Conservation (phyloP, 805 yeast genomes). For the Wickerhamiella sorbophila region DNA sequence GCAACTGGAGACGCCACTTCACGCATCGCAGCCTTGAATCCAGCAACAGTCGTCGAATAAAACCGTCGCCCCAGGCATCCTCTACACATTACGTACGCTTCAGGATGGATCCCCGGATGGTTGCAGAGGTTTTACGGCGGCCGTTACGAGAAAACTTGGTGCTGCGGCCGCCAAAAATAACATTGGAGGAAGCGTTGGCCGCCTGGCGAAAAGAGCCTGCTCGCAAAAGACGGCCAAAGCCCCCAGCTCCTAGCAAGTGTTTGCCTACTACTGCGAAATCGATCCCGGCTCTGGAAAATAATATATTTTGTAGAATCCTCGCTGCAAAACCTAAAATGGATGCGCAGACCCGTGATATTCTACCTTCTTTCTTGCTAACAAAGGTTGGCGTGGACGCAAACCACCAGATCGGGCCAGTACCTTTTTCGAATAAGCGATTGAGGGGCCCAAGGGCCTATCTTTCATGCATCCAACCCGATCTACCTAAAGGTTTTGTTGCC, state of each 20-base stretch:
- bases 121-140: slow-evolving; percentile 8
- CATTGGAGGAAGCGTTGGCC: slow-evolving; percentile 6
- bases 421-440: background rate
- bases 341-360: slow-evolving; percentile 23
- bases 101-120: slow-evolving; percentile 3
- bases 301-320: slow-evolving; percentile 29
- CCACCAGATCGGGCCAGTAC: slow-evolving; percentile 9
- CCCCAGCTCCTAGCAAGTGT: background rate
- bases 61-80: background rate
- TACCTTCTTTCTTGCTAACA: slow-evolving; percentile 30
- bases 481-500: slow-evolving; percentile 4
- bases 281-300: slow-evolving; percentile 18
- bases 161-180: slow-evolving; percentile 5
- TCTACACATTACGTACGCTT: background rate
- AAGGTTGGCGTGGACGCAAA: slow-evolving; percentile 22
- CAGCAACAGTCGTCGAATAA: background rate
- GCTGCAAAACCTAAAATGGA: slow-evolving; percentile 34
- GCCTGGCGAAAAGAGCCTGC: background rate
- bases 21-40: slow-evolving; percentile 31
- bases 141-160: slow-evolving; percentile 1
- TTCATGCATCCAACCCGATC: background rate
- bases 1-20: slow-evolving; percentile 40
- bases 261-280: slow-evolving; percentile 7
- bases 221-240: background rate
- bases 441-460: slow-evolving; percentile 10